These are phyloP conservation scores for Cucumis hystrix DNA, from an alignment of 306 rosid genomes.

Conservation along the genomic window DNA sequence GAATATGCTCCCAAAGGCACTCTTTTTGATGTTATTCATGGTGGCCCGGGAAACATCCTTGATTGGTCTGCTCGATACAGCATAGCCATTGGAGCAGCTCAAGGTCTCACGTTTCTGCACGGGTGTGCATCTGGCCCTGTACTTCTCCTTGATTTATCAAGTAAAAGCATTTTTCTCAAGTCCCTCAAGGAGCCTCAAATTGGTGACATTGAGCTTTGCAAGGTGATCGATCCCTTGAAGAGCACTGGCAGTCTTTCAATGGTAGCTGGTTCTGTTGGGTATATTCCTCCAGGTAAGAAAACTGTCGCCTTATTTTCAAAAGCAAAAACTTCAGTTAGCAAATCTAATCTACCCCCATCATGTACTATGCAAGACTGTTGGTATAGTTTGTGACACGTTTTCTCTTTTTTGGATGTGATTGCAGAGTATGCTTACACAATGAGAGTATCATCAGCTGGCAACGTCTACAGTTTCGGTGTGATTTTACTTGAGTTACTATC, in stretches of 20 bases:
- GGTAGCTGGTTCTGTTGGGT: constrained; percentile 90
- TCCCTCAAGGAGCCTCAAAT: constrained; percentile 86
- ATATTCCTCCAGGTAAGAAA: constrained; percentile 82
- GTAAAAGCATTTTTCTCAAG: constrained; percentile 68
- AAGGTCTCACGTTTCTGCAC: constrained; percentile 83
- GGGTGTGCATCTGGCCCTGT: constrained; percentile 58
- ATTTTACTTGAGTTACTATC: constrained; percentile 69
- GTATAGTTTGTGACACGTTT: background rate
- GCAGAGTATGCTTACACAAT: constrained; percentile 91
- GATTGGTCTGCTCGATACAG: constrained; percentile 92
- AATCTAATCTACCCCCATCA: background rate
- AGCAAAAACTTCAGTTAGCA: background rate
- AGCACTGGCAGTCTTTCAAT: constrained; percentile 76
- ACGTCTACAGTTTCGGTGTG: constrained; percentile 81
- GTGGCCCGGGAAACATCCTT: constrained; percentile 27
- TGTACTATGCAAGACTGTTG: background rate
- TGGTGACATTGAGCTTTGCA: constrained; percentile 80
- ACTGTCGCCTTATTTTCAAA: background rate
- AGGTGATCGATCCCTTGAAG: constrained; percentile 76
- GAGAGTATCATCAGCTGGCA: constrained; percentile 66
- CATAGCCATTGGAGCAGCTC: constrained; percentile 84
- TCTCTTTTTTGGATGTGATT: constrained; percentile 10
- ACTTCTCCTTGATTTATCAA: constrained; percentile 72
- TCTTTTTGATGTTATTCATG: constrained; percentile 61
- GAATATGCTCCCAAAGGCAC: constrained; percentile 61